These are phyloP conservation scores for Apiospora koreana DNA, from an alignment of 2,329 filamentous ascomycete genomes.

Conservation along the genomic window DNA sequence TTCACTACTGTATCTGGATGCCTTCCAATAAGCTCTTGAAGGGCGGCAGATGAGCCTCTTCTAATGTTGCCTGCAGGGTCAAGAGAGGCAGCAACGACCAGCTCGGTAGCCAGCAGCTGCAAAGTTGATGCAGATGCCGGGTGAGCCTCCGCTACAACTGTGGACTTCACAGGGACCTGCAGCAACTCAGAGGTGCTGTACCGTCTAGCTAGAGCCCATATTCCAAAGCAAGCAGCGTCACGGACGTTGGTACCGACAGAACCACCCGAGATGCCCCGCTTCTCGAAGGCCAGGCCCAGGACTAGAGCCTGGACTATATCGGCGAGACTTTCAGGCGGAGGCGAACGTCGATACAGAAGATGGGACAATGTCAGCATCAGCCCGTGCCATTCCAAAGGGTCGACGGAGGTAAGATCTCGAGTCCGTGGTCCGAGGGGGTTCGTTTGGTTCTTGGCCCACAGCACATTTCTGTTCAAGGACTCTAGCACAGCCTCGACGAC, in stretches of 20 bases:
- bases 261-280: conserved; percentile 80
- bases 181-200: conserved; percentile 81
- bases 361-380: conserved; percentile 86
- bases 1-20: conserved; percentile 82
- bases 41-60: conserved; percentile 85
- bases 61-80: conserved; percentile 94
- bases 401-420: conserved; percentile 72
- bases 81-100: conserved; percentile 79
- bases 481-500: conserved; percentile 86
- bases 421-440: conserved; percentile 34
- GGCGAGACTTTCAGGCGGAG: conserved; percentile 68
- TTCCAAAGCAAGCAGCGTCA: conserved; percentile 93
- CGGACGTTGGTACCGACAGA: conserved; percentile 88
- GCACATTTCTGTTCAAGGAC: conserved; percentile 60
- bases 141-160: conserved; percentile 42
- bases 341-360: conserved; percentile 80
- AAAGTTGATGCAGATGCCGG: conserved; percentile 53
- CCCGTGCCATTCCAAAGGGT: conserved; percentile 88
- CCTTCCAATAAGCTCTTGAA: conserved; percentile 91
- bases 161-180: conserved; percentile 53
- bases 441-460: conserved; percentile 48
- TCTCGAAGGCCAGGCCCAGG: conserved; percentile 83
- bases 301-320: conserved; percentile 77
- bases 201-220: conserved; percentile 88
- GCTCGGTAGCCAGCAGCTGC: conserved; percentile 77